Percentiles rank a stretch among this genome's conserved stretches.
phyloP scores from a whole-genome alignment of 345 rosid species.

The Syzygium oleosum region DNA sequence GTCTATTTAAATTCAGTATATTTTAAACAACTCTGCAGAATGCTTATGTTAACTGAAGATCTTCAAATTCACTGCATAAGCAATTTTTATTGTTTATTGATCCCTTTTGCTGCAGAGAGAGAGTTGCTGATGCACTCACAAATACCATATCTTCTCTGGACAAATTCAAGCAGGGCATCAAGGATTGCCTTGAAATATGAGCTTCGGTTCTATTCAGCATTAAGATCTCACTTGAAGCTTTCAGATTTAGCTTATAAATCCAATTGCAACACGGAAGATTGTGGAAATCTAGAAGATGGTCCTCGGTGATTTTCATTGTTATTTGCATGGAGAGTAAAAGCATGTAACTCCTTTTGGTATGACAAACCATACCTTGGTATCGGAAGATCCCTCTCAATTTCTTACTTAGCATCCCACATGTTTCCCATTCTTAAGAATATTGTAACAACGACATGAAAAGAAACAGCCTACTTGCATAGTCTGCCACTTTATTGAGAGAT shows the following conservation, averaged over 20 bases:
- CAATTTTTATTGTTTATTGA: background rate
- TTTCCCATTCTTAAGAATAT: background rate
- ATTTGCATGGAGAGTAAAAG: background rate
- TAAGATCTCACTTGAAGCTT: background rate
- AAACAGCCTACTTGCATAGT: background rate
- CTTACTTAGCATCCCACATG: background rate
- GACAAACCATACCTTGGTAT: background rate
- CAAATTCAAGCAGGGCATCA: slow-evolving; percentile 51
- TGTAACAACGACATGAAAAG: background rate
- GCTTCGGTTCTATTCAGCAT: background rate
- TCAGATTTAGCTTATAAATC: background rate
- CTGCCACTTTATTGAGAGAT: background rate
- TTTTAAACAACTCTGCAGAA: background rate
- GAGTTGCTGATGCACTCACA: slow-evolving; percentile 39
- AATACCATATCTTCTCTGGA: slow-evolving; percentile 43
- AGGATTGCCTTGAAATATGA: slow-evolving; percentile 54
- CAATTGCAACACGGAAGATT: background rate
- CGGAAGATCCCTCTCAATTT: background rate
- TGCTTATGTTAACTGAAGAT: background rate
- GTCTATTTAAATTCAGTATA: background rate
- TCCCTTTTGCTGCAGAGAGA: slow-evolving; percentile 25
- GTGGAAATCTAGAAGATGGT: background rate
- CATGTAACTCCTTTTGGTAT: background rate
- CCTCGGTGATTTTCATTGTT: background rate
- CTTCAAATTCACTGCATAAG: background rate